These are phyloP conservation scores for Sodiomyces alkalinus DNA, from an alignment of 2,329 filamentous ascomycete genomes.

Conservation along the genomic window DNA sequence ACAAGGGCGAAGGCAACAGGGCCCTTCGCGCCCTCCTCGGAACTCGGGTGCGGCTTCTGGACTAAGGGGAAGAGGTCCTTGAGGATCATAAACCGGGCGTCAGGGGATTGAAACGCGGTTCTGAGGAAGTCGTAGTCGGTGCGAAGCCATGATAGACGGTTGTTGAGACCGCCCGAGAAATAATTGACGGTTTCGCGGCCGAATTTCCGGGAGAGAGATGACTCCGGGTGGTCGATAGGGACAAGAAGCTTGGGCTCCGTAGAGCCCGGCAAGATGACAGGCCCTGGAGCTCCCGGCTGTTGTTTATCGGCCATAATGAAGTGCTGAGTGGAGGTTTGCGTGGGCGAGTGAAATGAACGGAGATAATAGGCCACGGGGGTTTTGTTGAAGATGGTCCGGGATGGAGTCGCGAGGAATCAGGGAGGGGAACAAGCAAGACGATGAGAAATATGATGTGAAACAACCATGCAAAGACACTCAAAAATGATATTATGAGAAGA, in stretches of 20 bases:
- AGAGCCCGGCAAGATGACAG: too few relatives aligned
- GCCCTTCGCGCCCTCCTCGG: slow-evolving; percentile 11
- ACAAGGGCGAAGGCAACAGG: slow-evolving; percentile 58
- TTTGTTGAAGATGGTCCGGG: too few relatives aligned
- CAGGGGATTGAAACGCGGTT: slow-evolving; percentile 48
- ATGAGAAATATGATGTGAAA: too few relatives aligned
- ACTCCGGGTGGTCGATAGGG: slow-evolving; percentile 31
- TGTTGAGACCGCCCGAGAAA: slow-evolving; percentile 64
- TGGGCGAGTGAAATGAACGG: too few relatives aligned
- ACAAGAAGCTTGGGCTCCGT: slow-evolving; percentile 24
- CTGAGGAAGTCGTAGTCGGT: slow-evolving; percentile 55
- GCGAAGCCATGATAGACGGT: slow-evolving; percentile 67
- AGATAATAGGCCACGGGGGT: too few relatives aligned
- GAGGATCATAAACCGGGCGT: slow-evolving; percentile 61
- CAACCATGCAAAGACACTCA: too few relatives aligned
- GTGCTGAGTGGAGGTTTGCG: not conserved
- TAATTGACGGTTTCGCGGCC: slow-evolving; percentile 72
- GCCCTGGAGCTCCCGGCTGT: too few relatives aligned
- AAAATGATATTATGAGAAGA: too few relatives aligned
- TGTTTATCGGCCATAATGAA: slow-evolving; percentile 13
- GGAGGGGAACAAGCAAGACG: too few relatives aligned
- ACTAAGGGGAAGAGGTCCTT: slow-evolving; percentile 64
- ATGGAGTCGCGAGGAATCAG: too few relatives aligned
- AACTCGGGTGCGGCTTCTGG: slow-evolving; percentile 14
- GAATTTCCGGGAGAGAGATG: slow-evolving; percentile 62